These are phyloP conservation scores for Pythium brachiatum DNA, from an alignment of 352 stramenopile genomes.

Conservation along the genomic window DNA sequence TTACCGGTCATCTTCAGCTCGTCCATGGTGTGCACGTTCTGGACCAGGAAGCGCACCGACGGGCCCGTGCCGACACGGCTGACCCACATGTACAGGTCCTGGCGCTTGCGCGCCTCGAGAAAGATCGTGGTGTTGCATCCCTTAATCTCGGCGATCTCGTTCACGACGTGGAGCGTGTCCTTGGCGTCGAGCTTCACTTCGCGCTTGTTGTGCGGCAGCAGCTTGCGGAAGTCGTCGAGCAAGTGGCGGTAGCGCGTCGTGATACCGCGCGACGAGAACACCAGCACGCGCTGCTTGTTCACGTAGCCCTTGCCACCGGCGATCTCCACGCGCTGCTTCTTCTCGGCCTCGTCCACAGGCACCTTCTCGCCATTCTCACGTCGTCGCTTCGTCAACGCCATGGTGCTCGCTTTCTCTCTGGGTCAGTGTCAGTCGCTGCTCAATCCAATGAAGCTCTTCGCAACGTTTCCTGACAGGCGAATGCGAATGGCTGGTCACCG, in stretches of 20 bases:
- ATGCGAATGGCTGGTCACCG: constrained; percentile 29
- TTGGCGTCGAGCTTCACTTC: constrained; percentile 97
- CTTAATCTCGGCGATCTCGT: constrained; percentile 99
- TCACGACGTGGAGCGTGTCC: constrained; percentile 93
- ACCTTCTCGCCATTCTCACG: constrained; percentile 25
- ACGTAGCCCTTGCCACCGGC: constrained; percentile 55
- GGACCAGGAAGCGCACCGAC: constrained; percentile 97
- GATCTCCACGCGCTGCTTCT: constrained; percentile 44
- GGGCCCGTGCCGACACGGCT: constrained; percentile 94
- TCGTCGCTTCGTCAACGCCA: constrained; percentile 33
- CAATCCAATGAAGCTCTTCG: constrained; percentile 2
- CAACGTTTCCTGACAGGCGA: constrained; percentile 21
- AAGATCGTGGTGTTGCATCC: constrained; percentile 97
- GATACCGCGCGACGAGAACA: constrained; percentile 92
- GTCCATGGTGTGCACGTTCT: constrained; percentile 99
- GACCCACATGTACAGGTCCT: constrained; percentile 99
- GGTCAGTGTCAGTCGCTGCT: too few relatives aligned
- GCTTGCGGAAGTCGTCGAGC: constrained; percentile 96
- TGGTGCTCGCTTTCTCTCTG: constrained; percentile 11
- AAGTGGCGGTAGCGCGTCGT: constrained; percentile 97
- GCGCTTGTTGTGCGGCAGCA: constrained; percentile 99
- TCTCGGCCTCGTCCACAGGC: constrained; percentile 31
- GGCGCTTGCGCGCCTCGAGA: constrained; percentile 95
- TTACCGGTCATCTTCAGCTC: constrained; percentile 99
- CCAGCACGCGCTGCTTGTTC: constrained; percentile 93